phyloP scores from a whole-genome alignment of 371 early-diverging fungal species.

The Mortierella polycephala region DNA sequence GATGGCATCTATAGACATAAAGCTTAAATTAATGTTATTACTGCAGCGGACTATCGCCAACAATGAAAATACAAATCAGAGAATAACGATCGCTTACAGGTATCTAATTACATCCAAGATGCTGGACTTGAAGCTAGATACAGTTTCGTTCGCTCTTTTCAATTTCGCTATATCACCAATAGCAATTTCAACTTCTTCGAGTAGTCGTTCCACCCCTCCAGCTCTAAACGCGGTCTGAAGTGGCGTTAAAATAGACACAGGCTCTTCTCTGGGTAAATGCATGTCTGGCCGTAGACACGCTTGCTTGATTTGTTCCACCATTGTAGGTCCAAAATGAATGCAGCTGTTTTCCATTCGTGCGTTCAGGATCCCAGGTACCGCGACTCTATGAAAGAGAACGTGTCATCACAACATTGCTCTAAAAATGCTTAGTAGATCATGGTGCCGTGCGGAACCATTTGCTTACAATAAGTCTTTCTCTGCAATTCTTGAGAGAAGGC shows the following conservation, averaged over 20 bases:
- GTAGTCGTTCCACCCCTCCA: not conserved
- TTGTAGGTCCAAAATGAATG: not conserved
- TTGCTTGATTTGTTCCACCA: not conserved
- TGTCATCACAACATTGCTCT: not conserved
- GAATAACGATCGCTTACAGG: not conserved
- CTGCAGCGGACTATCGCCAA: not conserved
- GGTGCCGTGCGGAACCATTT: too few species aligned
- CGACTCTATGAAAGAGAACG: not conserved
- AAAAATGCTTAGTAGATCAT: too few species aligned
- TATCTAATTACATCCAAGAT: not conserved
- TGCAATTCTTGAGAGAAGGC: too few species aligned
- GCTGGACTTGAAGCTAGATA: too few species aligned
- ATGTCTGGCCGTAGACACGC: not conserved
- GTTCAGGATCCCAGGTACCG: not conserved
- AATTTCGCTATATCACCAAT: not conserved
- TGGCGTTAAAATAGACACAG: not conserved
- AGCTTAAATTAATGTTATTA: too few species aligned
- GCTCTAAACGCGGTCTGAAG: not conserved
- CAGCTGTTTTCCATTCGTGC: not conserved
- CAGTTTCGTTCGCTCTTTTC: not conserved
- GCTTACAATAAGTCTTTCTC: conserved; percentile 2
- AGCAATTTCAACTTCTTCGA: not conserved
- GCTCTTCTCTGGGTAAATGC: not conserved
- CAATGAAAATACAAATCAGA: not conserved
- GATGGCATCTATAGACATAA: not conserved